These are phyloP conservation scores for Fusarium dlaminii DNA, from an alignment of 2,329 filamentous ascomycete genomes.

Conservation along the genomic window DNA sequence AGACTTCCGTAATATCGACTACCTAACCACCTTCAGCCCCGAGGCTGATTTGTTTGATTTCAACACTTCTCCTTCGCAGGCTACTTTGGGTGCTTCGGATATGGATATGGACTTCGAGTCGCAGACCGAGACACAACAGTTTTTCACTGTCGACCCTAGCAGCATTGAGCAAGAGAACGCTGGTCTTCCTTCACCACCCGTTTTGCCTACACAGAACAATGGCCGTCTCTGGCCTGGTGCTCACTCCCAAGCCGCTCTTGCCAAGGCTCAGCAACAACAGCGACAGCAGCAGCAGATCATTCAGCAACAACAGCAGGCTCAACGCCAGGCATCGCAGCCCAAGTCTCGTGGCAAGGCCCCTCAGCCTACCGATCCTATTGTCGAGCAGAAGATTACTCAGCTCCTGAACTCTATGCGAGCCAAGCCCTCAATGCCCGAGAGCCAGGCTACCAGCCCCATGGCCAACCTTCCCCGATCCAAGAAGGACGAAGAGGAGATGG, in stretches of 20 bases:
- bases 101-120: constrained; percentile 70
- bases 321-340: constrained; percentile 59
- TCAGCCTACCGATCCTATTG: constrained; percentile 71
- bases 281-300: constrained; percentile 71
- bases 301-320: constrained; percentile 57
- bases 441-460: constrained; percentile 57
- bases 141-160: constrained; percentile 79
- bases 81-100: constrained; percentile 66
- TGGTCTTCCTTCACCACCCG: constrained; percentile 54
- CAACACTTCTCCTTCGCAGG: constrained; percentile 71
- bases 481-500: constrained; percentile 99
- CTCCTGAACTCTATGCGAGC: constrained; percentile 92
- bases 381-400: constrained; percentile 94
- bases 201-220: constrained; percentile 61
- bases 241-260: constrained; percentile 87
- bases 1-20: constrained; percentile 60
- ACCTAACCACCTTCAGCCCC: constrained; percentile 65
- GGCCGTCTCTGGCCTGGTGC: constrained; percentile 91
- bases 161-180: constrained; percentile 70
- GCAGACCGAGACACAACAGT: constrained; percentile 66
- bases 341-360: constrained; percentile 61
- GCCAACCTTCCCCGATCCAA: constrained; percentile 77
- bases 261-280: constrained; percentile 76
- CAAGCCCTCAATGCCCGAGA: constrained; percentile 66
- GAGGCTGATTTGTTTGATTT: constrained; percentile 78